These are phyloP conservation scores for Chlamydomonas incerta DNA, from an alignment of 139 green algal species.

Conservation along the genomic window DNA sequence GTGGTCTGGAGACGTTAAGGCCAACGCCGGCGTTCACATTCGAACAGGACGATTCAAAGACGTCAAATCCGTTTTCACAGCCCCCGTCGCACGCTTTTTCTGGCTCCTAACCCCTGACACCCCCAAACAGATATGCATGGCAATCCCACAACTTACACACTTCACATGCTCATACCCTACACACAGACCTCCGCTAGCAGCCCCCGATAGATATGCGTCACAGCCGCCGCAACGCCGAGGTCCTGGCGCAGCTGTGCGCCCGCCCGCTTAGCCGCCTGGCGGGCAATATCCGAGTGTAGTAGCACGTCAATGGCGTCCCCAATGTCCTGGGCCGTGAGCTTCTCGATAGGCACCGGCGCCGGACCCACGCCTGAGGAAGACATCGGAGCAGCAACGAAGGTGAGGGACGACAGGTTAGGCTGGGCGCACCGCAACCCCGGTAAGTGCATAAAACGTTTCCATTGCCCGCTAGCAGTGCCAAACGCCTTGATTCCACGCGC, in stretches of 20 bases:
- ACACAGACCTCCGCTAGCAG: not conserved
- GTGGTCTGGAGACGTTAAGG: no score
- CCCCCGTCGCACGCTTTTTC: no score
- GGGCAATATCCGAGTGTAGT: not conserved
- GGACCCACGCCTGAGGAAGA: constrained; percentile 64
- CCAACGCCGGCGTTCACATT: no score
- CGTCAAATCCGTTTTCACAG: no score
- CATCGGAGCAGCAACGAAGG: not conserved
- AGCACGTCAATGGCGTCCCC: constrained; percentile 50
- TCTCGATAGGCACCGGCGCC: constrained; percentile 66
- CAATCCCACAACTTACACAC: no score
- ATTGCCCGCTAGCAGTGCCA: no score
- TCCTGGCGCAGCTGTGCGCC: not conserved
- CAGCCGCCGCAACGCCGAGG: not conserved
- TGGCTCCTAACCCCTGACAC: no score
- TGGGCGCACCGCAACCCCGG: not conserved
- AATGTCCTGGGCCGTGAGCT: constrained; percentile 56
- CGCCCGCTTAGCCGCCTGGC: not conserved
- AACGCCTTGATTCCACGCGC: no score
- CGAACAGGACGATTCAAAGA: no score
- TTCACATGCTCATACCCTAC: no score
- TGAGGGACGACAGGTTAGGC: not conserved
- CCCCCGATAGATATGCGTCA: constrained; percentile 23
- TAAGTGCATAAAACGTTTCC: no score
- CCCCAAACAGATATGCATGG: no score